Evolutionary conservation across 2,329 filamentous ascomycete species (phyloP).

Genomic region (Calonectria multiphialidica): DNA sequence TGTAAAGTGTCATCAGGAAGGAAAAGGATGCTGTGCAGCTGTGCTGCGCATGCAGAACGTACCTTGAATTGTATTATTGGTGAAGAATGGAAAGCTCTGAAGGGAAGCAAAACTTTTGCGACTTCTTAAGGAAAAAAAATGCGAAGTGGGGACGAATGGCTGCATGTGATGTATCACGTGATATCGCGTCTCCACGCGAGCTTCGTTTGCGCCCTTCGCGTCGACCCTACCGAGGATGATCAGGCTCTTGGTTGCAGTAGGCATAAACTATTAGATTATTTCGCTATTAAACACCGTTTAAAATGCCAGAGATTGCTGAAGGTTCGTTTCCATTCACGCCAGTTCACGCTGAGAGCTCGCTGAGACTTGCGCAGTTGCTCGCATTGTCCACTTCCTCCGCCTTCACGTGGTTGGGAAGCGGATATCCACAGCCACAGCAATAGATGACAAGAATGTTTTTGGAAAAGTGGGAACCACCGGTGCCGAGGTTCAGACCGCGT

Average conservation of each 20-base stretch:
- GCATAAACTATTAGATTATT: neutral
- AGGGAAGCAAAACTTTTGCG: slow-evolving; percentile 38
- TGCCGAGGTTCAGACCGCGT: slow-evolving; percentile 77
- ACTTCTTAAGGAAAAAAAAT: slow-evolving; percentile 36
- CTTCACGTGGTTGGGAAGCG: slow-evolving; percentile 87
- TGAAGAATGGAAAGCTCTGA: slow-evolving; percentile 32
- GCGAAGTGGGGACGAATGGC: slow-evolving; percentile 33
- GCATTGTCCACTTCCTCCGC: slow-evolving; percentile 86
- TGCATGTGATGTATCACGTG: slow-evolving; percentile 38
- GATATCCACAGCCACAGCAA: slow-evolving; percentile 76
- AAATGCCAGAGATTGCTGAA: slow-evolving; percentile 71
- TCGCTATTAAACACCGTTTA: slow-evolving; percentile 27
- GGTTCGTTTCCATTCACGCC: neutral
- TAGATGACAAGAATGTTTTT: slow-evolving; percentile 88
- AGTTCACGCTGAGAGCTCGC: neutral
- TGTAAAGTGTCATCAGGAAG: slow-evolving; percentile 83
- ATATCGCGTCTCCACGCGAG: slow-evolving; percentile 33
- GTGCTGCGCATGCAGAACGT: slow-evolving; percentile 31
- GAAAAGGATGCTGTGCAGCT: slow-evolving; percentile 28
- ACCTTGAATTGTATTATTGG: slow-evolving; percentile 42
- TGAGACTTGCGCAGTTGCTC: slow-evolving; percentile 70
- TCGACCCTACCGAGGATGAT: neutral
- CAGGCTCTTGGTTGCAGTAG: neutral
- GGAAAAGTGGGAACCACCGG: slow-evolving; percentile 90
- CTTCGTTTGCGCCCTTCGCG: slow-evolving; percentile 7